Evolutionary conservation across 192 early-diverging fungal genomes (phyloP), one percentile per base, ranked within the genome.

Genomic region (Phlyctochytrium bullatum): DNA sequence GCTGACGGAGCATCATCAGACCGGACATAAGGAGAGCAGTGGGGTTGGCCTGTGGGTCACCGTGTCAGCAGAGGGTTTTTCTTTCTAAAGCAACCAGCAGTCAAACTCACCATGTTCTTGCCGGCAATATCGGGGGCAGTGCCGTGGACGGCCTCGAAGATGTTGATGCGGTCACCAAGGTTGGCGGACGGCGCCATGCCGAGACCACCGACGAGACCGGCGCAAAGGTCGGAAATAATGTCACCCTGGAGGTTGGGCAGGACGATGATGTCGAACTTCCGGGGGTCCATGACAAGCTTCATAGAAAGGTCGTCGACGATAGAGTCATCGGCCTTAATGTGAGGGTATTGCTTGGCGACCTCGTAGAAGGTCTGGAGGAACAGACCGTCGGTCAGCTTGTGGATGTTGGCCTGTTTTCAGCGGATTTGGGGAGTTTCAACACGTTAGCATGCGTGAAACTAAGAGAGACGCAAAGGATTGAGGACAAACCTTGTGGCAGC

Each of bases 181-280:
- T 95, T 95, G 56, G 92, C 93, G 31, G 92, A 93, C 40, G 93
- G 93, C 14, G 93, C 93, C 72, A 95, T 80, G 28, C 93, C 93
- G 61, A 95, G 87, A 54, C 93, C 93, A 67, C 93, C 93, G 60
- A 95, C 93, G 52, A 95, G 82, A 71, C 93, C 93, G 57, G 93
- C 93, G 68, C 91, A 90, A 86, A 95, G 89, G 70, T 95, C 93
- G 24, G 92, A 93, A 25, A 95, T 78, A 78, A 95, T 95, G 73
- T 95, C 93, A 73, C 93, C 93, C 61, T 95, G 93, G 76, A 95
- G 85, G 85, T 95, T 95, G 64, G 93, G 93, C 89, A 95, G 90
- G 64, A 95, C 93, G 90, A 95, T 91, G 69, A 93, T 90, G 34
- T 69, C 63, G 33, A 68, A 69, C 53, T 66, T 66, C 20, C 59